Conservation (phyloP, 768 basidiomycete species). For the Mycena kentingensis region DNA sequence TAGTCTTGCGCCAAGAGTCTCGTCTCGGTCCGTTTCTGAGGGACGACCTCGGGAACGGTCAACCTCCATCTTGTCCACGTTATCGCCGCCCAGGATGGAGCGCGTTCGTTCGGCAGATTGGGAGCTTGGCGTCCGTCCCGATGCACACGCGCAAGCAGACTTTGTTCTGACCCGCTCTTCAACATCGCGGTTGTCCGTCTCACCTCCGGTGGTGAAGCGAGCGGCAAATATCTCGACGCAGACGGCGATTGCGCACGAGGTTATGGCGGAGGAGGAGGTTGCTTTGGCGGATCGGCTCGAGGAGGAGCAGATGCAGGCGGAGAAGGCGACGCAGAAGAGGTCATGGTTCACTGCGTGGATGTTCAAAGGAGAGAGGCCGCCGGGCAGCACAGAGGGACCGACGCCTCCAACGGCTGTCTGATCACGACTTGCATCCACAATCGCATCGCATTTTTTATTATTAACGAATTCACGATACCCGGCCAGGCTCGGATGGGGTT, state of each 20-base stretch:
- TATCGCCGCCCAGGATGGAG: slow-evolving; percentile 32
- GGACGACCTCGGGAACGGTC: slow-evolving; percentile 34
- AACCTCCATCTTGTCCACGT: slow-evolving; percentile 39
- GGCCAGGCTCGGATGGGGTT: too few relatives aligned
- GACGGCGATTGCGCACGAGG: slow-evolving; percentile 67
- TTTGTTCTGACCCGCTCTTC: slow-evolving; percentile 39
- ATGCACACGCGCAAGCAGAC: slow-evolving; percentile 48
- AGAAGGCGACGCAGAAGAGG: slow-evolving; percentile 45
- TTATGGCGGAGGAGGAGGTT: slow-evolving; percentile 68
- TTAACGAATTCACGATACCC: slow-evolving; percentile 37
- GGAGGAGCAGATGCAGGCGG: slow-evolving; percentile 55
- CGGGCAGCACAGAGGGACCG: background rate
- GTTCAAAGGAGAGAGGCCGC: slow-evolving; percentile 43
- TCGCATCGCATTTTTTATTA: slow-evolving; percentile 25
- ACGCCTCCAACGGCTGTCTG: background rate
- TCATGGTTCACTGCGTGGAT: slow-evolving; percentile 72
- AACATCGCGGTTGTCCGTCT: slow-evolving; percentile 39
- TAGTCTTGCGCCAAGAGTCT: slow-evolving; percentile 26
- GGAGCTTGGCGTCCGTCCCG: slow-evolving; percentile 41
- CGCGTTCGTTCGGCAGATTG: slow-evolving; percentile 36
- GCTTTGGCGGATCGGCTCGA: slow-evolving; percentile 55
- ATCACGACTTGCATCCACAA: background rate
- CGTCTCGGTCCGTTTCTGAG: slow-evolving; percentile 37
- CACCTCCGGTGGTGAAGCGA: slow-evolving; percentile 27
- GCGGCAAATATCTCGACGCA: slow-evolving; percentile 53